Percentiles rank a stretch among this genome's conserved stretches.
Evolutionary conservation across 352 stramenopile genomes (phyloP).

Genomic region (Globisporangium heterothallicum): DNA sequence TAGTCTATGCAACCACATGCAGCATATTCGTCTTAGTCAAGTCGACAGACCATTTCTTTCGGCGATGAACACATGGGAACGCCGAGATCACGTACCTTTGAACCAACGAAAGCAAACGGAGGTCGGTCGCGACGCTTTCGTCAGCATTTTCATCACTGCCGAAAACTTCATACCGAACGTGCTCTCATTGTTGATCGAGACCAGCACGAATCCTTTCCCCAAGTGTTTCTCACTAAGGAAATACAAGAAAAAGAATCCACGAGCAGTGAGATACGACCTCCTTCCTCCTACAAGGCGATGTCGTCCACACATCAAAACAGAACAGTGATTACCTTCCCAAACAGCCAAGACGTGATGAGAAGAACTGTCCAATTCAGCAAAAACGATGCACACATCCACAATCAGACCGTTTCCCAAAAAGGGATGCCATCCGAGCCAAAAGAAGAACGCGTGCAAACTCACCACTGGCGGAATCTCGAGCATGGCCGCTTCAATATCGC

Average conservation of each 20-base stretch:
- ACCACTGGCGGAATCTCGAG: slow-evolving; percentile 51
- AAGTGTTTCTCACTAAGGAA: slow-evolving; percentile 47
- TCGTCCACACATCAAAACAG: not conserved
- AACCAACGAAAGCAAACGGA: slow-evolving; percentile 78
- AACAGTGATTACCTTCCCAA: slow-evolving; percentile 12
- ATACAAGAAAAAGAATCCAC: slow-evolving; percentile 6
- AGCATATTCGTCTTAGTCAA: no score
- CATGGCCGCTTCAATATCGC: slow-evolving; percentile 60
- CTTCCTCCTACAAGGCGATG: no score
- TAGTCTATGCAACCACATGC: no score
- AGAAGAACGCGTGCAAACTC: no score
- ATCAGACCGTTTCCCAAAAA: not conserved
- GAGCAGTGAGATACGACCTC: no score
- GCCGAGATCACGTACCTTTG: slow-evolving; percentile 24
- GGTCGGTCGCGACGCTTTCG: slow-evolving; percentile 54
- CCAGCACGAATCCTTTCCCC: slow-evolving; percentile 67
- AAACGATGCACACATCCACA: slow-evolving; percentile 1
- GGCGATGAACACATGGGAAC: not conserved
- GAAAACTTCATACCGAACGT: slow-evolving; percentile 59
- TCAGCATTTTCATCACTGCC: slow-evolving; percentile 44
- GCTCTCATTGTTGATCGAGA: slow-evolving; percentile 75
- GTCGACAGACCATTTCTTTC: not conserved
- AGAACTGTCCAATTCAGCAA: slow-evolving; percentile 27
- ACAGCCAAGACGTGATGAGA: slow-evolving; percentile 35
- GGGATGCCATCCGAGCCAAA: no score